Evolutionary conservation across 305 asterid genomes (phyloP), one percentile per base, ranked within the genome.

Genomic region (Fraxinus platypoda): DNA sequence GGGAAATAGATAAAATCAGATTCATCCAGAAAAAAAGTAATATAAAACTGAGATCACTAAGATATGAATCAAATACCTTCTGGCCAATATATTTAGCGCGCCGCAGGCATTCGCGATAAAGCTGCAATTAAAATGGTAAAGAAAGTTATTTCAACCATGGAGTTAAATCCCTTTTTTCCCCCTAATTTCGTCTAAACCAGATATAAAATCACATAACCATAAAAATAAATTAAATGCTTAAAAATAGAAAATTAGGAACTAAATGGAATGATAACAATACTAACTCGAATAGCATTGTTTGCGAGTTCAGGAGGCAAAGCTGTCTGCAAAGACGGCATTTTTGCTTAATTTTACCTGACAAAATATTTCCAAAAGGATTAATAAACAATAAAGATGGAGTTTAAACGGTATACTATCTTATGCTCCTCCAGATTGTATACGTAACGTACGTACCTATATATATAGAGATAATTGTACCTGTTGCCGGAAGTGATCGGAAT

Each of bases 291-390:
- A 71, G 89, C 86, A 80, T 93, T 94, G 88, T 92, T 91, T 81
- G 97, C 98, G 17, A 94, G 96, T 89, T 93, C 98, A 62, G 98
- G 97, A 59, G 97, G 97, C 87, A 94, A 85, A 21, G 96, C 93
- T 62, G 96, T 88, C 87, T 92, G 97, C 78, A 94, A 90, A 76
- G 97, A 92, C 75, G 98, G 95, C 97, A 94, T 94, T 80, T 78
- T 84, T 75, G 19, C 88, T 38, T 15, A 31, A 15, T 30, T 71
- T 71, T 71, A 30, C 41, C 41, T 30, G 43, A 71, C 11, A 71
- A 71, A 71, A 31, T 13, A 31, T 31, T 31, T 30, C n/a, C 5
- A 13, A 71, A 71, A 54, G 66, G 11, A 54, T 1, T 52, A 52
- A 52, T 17, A 49, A 49, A 52, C 62, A n/a, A 52, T 52, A 17